Percentiles rank a stretch among this genome's conserved stretches.
These are phyloP conservation scores for Boletus pseudopeckii DNA, from an alignment of 768 basidiomycete genomes.

Conservation along the genomic window DNA sequence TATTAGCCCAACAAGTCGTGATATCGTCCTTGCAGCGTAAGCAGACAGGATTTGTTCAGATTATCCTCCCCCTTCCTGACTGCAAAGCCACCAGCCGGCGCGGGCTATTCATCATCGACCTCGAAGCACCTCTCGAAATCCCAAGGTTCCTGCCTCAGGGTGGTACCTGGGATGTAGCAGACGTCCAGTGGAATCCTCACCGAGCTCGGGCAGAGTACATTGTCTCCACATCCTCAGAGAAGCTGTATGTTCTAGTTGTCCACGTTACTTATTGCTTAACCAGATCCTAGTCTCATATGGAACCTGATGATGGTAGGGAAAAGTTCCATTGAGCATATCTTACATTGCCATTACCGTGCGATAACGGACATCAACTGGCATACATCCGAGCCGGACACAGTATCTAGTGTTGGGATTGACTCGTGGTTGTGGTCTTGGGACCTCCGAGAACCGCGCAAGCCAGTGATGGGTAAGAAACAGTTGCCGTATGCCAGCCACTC, in stretches of 20 bases:
- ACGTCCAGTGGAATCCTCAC: constrained; percentile 93
- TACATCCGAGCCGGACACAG: constrained; percentile 74
- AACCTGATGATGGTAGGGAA: constrained; percentile 74
- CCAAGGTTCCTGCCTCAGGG: constrained; percentile 96
- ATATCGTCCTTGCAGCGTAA: constrained; percentile 87
- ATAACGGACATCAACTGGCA: constrained; percentile 99
- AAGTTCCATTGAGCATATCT: constrained; percentile 78
- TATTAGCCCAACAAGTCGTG: constrained; percentile 83
- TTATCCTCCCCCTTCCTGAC: neutral
- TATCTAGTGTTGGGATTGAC: constrained; percentile 90
- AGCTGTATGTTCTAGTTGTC: constrained; percentile 54
- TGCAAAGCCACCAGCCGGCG: constrained; percentile 50
- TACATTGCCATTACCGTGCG: constrained; percentile 89
- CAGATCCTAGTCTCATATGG: constrained; percentile 74
- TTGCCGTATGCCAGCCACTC: neutral
- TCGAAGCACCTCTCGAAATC: constrained; percentile 79
- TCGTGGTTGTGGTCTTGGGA: constrained; percentile 97
- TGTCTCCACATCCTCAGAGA: constrained; percentile 85
- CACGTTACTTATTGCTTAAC: neutral
- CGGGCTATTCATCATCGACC: constrained; percentile 92
- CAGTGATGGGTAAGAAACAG: constrained; percentile 54
- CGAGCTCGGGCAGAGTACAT: constrained; percentile 72
- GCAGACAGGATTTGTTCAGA: constrained; percentile 19
- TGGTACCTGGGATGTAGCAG: constrained; percentile 93
- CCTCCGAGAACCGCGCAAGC: constrained; percentile 63